A percentile compares a stretch with the other conserved stretches of the same genome.
Evolutionary conservation across 106 monocot genomes (phyloP).

Genomic region (Dioscorea zingiberensis): DNA sequence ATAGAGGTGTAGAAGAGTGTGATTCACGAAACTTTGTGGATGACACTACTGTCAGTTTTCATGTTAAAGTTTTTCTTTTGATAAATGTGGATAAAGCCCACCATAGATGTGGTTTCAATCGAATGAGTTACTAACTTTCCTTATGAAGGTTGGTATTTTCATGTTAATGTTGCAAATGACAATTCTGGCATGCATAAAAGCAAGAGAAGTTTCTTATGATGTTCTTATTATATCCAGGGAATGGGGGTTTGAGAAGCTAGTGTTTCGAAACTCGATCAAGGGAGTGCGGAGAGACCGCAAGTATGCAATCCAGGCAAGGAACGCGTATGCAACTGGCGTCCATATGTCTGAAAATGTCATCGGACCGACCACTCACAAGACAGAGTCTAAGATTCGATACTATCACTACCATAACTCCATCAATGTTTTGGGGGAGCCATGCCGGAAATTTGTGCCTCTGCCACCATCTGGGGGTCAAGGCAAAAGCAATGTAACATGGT

Average conservation of each 20-base stretch:
- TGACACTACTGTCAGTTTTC: no score
- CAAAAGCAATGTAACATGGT: conserved; percentile 55
- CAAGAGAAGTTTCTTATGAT: no score
- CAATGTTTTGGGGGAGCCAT: conserved; percentile 80
- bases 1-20: no score
- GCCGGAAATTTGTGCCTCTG: conserved; percentile 57
- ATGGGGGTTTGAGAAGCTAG: conserved; percentile 97
- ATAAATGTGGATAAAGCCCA: no score
- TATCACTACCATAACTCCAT: conserved; percentile 94
- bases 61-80: no score
- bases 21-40: no score
- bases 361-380: conserved; percentile 82
- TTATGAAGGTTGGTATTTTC: no score
- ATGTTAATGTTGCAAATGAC: no score
- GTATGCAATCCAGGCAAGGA: conserved; percentile 84
- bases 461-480: no score
- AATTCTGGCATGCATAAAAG: no score
- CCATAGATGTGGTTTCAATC: no score
- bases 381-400: conserved; percentile 78
- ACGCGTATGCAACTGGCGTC: conserved; percentile 76
- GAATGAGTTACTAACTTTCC: no score
- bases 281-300: conserved; percentile 69
- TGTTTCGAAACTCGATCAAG: conserved; percentile 78
- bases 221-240: conserved; percentile 43
- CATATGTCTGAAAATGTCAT: conserved; percentile 95